Conservation (phyloP, 306 rosid genomes). For the Begonia fuchsioides region DNA sequence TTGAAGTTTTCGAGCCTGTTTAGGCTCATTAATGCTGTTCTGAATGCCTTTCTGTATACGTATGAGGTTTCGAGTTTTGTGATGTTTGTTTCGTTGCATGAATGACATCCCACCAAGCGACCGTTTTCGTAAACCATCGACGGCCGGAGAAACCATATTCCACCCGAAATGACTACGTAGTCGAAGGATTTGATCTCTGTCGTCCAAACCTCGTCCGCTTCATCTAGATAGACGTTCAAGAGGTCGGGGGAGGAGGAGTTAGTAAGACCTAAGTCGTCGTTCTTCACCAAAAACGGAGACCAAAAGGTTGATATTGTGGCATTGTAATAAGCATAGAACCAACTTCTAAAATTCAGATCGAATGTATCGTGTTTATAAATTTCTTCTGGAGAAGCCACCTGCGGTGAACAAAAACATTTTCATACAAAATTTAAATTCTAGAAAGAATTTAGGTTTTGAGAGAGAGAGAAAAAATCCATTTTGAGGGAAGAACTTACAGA, state of each 20-base stretch:
- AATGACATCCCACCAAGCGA: slow-evolving; percentile 41
- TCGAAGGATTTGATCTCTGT: slow-evolving; percentile 36
- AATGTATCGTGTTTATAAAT: slow-evolving; percentile 22
- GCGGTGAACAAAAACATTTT: slow-evolving; percentile 4
- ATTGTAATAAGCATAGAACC: slow-evolving; percentile 39
- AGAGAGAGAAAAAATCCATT: too few species aligned
- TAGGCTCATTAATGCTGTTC: slow-evolving; percentile 39
- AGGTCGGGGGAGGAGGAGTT: slow-evolving; percentile 29
- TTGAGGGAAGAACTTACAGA: slow-evolving; percentile 3
- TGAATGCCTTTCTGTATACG: slow-evolving; percentile 54
- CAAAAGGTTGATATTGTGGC: slow-evolving; percentile 62
- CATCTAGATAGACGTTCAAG: slow-evolving; percentile 54
- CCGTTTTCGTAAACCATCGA: slow-evolving; percentile 35
- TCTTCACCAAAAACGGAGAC: slow-evolving; percentile 62
- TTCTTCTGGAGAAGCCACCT: slow-evolving; percentile 62
- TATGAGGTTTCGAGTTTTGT: slow-evolving; percentile 21
- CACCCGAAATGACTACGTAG: slow-evolving; percentile 64
- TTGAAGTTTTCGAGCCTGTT: slow-evolving; percentile 23
- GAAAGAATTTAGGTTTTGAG: too few species aligned
- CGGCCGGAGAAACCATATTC: slow-evolving; percentile 86
- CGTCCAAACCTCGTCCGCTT: slow-evolving; percentile 48
- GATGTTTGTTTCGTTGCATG: slow-evolving; percentile 29
- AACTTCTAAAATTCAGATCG: slow-evolving; percentile 33
- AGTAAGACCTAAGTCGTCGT: slow-evolving; percentile 26
- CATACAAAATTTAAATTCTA: too few species aligned